These are phyloP conservation scores for Phytopythium chamaehyphon DNA, from an alignment of 352 stramenopile species.

Conservation along the genomic window DNA sequence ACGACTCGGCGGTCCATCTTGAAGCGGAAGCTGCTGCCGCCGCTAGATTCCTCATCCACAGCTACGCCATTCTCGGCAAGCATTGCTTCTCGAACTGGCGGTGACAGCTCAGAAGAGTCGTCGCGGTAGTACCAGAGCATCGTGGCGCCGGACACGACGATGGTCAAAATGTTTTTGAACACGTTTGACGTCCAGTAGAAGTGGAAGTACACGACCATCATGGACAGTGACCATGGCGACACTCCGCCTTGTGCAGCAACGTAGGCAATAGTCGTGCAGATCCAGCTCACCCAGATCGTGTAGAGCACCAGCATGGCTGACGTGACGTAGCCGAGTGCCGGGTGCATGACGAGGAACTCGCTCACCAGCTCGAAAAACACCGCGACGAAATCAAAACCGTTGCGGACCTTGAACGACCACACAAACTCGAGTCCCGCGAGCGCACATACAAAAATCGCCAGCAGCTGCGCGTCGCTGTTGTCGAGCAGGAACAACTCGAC, in stretches of 20 bases:
- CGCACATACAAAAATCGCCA: constrained; percentile 29
- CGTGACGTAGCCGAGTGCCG: constrained; percentile 53
- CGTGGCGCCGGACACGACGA: constrained; percentile 72
- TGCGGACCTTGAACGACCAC: constrained; percentile 67
- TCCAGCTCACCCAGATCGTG: constrained; percentile 76
- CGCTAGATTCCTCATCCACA: constrained; percentile 7
- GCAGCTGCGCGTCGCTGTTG: constrained; percentile 38
- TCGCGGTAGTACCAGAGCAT: constrained; percentile 87
- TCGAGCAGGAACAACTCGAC: constrained; percentile 53
- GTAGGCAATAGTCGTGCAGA: constrained; percentile 72
- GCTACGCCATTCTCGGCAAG: constrained; percentile 33
- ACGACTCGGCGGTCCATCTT: constrained; percentile 52
- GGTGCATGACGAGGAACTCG: constrained; percentile 52
- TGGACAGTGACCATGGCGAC: constrained; percentile 62
- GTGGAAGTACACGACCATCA: constrained; percentile 77
- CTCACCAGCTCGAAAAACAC: constrained; percentile 84
- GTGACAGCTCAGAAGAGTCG: constrained; percentile 56
- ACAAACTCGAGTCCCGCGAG: constrained; percentile 37
- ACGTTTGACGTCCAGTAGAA: constrained; percentile 89
- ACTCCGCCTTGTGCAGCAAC: constrained; percentile 38
- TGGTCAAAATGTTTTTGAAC: constrained; percentile 79
- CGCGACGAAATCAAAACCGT: constrained; percentile 73
- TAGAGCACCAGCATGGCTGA: constrained; percentile 48
- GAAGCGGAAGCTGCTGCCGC: constrained; percentile 7
- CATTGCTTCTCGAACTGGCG: constrained; percentile 26